These are phyloP conservation scores for Cenchrus purpureus DNA, from an alignment of 176 grass and related monocot genomes.

Conservation along the genomic window DNA sequence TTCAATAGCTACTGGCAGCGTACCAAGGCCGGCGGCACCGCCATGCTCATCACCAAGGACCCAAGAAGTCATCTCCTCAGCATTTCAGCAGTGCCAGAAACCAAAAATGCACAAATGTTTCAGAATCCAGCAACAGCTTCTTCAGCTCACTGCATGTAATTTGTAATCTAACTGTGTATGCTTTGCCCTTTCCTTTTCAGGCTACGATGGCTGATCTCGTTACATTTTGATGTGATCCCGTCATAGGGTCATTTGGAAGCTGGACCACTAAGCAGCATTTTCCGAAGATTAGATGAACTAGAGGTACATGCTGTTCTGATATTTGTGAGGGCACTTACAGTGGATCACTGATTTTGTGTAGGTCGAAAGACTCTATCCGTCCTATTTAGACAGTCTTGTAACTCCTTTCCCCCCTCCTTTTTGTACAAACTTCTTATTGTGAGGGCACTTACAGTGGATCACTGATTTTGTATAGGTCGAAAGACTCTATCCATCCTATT, in stretches of 20 bases:
- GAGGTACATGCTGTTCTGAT: conserved; percentile 30
- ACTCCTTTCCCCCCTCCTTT: neutral
- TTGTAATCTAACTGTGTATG: neutral
- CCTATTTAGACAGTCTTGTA: conserved; percentile 21
- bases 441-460: too few species aligned
- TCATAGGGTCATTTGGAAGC: neutral
- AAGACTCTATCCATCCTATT: too few species aligned
- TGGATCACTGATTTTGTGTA: conserved; percentile 51
- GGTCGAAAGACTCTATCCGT: conserved; percentile 8
- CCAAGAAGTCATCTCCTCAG: conserved; percentile 59
- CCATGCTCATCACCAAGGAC: conserved; percentile 89
- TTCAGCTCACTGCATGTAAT: neutral
- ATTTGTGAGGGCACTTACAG: conserved; percentile 1
- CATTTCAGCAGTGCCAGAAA: neutral
- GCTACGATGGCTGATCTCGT: conserved; percentile 59
- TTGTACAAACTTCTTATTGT: too few species aligned
- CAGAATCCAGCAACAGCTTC: neutral
- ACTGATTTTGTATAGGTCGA: too few species aligned
- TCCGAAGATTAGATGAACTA: conserved; percentile 22
- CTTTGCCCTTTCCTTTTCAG: conserved; percentile 45
- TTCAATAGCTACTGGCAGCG: conserved; percentile 95
- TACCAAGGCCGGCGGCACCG: conserved; percentile 71
- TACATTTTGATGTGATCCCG: conserved; percentile 70
- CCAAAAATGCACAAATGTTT: neutral
- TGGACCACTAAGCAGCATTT: neutral